These are phyloP conservation scores for Apiotrichum mycotoxinovorans DNA, from an alignment of 1,284 basidiomycete genomes.

Conservation along the genomic window DNA sequence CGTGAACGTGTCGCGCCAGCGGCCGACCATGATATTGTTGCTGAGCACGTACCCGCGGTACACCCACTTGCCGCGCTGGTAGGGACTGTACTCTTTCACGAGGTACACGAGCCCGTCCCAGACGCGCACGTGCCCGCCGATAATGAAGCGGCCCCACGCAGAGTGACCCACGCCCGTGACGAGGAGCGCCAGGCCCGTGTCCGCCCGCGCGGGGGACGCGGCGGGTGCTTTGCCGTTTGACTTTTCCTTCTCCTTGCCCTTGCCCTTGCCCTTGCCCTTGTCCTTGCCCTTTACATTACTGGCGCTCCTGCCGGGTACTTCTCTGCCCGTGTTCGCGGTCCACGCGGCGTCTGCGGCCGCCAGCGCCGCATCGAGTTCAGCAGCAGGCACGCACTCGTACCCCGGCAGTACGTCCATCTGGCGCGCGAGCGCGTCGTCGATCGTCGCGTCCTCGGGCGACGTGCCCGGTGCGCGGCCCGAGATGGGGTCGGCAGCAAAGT, in stretches of 20 bases:
- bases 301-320: too few relatives aligned
- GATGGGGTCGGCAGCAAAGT: slow-evolving; percentile 18
- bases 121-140: slow-evolving; percentile 52
- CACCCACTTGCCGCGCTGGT: slow-evolving; percentile 51
- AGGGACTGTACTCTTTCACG: slow-evolving; percentile 53
- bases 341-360: slow-evolving; percentile 8
- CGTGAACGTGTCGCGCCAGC: slow-evolving; percentile 51
- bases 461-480: slow-evolving; percentile 3
- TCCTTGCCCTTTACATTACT: too few relatives aligned
- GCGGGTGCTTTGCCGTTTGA: background rate
- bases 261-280: background rate
- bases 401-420: slow-evolving; percentile 43
- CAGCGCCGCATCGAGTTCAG: slow-evolving; percentile 33
- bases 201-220: background rate
- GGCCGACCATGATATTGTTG: slow-evolving; percentile 44
- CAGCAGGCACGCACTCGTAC: slow-evolving; percentile 37
- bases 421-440: slow-evolving; percentile 35
- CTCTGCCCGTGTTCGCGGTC: slow-evolving; percentile 7
- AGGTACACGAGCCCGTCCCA: slow-evolving; percentile 56
- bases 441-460: slow-evolving; percentile 38
- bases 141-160: slow-evolving; percentile 55
- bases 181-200: slow-evolving; percentile 47
- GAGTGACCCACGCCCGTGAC: slow-evolving; percentile 54
- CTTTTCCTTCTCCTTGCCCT: background rate
- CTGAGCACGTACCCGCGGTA: slow-evolving; percentile 53